A percentile compares a stretch with the other conserved stretches of the same genome.
phyloP scores from a whole-genome alignment of 2,329 filamentous ascomycete genomes.

The Arthrobotrys sphaeroides region DNA sequence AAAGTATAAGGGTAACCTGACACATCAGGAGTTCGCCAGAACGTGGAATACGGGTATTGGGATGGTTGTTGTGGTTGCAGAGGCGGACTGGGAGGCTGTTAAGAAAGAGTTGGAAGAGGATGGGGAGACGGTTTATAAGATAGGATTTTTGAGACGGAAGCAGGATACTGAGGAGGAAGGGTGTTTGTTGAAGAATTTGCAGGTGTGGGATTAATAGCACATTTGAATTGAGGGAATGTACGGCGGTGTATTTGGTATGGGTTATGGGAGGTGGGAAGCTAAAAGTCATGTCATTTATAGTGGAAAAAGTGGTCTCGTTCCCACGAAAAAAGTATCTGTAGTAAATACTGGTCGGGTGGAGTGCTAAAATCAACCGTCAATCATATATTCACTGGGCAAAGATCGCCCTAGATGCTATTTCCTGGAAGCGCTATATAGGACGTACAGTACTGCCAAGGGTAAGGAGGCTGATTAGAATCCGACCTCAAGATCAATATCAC shows the following conservation, averaged over 20 bases:
- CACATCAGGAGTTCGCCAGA: slow-evolving; percentile 80
- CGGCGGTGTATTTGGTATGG: neutral
- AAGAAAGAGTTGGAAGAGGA: slow-evolving; percentile 69
- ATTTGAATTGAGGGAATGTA: neutral
- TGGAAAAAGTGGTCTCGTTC: too few relatives aligned
- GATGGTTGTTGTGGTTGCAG: slow-evolving; percentile 86
- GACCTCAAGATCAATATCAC: too few relatives aligned
- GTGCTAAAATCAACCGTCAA: neutral
- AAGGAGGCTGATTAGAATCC: too few relatives aligned
- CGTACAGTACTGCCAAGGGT: too few relatives aligned
- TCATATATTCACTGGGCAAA: too few relatives aligned
- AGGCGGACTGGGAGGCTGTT: slow-evolving; percentile 71
- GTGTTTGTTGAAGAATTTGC: slow-evolving; percentile 55
- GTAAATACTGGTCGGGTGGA: neutral
- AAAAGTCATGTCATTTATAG: too few relatives aligned
- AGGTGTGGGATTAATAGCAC: slow-evolving; percentile 53
- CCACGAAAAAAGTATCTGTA: too few relatives aligned
- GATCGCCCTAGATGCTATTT: too few relatives aligned
- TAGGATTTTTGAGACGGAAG: slow-evolving; percentile 76
- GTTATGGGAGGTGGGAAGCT: neutral
- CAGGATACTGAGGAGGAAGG: slow-evolving; percentile 60
- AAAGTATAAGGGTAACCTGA: slow-evolving; percentile 76
- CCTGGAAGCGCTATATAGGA: too few relatives aligned
- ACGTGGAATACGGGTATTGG: slow-evolving; percentile 96
- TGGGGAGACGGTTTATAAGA: slow-evolving; percentile 79